Evolutionary conservation across 495 filamentous ascomycete species (phyloP).

Genomic region (Penicilliopsis zonata): DNA sequence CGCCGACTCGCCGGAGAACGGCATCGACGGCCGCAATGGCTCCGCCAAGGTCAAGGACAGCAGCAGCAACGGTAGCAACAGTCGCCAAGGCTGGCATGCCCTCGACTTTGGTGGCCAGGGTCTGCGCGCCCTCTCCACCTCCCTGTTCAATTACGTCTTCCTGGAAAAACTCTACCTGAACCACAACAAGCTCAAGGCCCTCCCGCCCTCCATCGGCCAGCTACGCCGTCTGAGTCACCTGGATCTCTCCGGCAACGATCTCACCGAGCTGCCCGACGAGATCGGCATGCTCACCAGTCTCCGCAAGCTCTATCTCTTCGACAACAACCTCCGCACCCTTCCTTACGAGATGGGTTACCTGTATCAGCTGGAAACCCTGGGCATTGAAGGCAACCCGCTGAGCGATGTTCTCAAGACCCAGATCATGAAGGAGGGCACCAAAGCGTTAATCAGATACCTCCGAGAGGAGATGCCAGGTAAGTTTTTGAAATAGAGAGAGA

Average conservation of each 20-base stretch:
- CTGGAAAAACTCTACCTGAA: constrained; percentile 83
- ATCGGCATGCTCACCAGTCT: constrained; percentile 92
- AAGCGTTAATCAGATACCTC: constrained; percentile 67
- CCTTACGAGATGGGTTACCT: constrained; percentile 82
- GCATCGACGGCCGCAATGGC: constrained; percentile 49
- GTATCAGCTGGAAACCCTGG: constrained; percentile 74
- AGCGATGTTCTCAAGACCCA: constrained; percentile 58
- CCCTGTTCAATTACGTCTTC: constrained; percentile 78
- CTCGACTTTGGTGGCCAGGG: constrained; percentile 92
- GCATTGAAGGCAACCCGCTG: constrained; percentile 84
- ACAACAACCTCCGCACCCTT: constrained; percentile 73
- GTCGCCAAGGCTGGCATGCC: constrained; percentile 80
- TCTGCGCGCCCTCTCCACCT: constrained; percentile 61
- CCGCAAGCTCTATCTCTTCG: constrained; percentile 67
- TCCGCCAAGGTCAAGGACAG: constrained; percentile 41
- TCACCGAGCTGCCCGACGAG: constrained; percentile 76
- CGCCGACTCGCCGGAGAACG: constrained; percentile 48
- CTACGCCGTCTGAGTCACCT: constrained; percentile 67
- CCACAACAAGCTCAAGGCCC: constrained; percentile 68
- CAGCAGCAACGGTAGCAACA: too few relatives aligned
- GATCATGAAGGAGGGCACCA: constrained; percentile 77
- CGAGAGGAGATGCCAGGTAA: constrained; percentile 74
- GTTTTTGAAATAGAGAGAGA: constrained; percentile 10
- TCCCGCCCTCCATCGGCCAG: constrained; percentile 68
- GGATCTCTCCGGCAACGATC: constrained; percentile 78